These are phyloP conservation scores for Gypsophila paniculata DNA, from an alignment of 179 eudicot species.

Conservation along the genomic window DNA sequence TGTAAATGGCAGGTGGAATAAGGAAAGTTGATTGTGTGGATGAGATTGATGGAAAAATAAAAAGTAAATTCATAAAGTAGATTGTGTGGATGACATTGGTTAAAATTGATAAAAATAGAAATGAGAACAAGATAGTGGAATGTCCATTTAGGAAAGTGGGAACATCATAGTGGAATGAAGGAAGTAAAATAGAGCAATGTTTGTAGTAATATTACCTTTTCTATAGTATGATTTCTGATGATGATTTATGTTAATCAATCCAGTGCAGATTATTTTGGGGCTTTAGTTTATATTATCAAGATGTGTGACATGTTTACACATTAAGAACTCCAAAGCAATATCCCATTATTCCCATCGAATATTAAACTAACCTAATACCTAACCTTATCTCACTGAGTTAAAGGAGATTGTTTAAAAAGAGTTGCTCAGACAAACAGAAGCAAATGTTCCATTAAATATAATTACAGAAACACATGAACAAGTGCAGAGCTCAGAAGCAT, in stretches of 20 bases:
- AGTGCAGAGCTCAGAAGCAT: constrained; percentile 18
- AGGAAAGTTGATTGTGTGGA: too few species aligned
- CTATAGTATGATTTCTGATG: not conserved
- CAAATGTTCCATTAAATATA: not conserved
- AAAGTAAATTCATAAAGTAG: too few species aligned
- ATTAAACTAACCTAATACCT: constrained; percentile 12
- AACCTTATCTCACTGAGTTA: constrained; percentile 16
- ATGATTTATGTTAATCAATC: not conserved
- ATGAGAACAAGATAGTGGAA: too few species aligned
- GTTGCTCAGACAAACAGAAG: not conserved
- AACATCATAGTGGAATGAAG: too few species aligned
- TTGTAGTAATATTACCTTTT: not conserved
- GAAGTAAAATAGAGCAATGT: too few species aligned
- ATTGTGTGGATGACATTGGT: too few species aligned
- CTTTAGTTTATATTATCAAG: not conserved
- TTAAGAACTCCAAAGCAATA: constrained; percentile 11
- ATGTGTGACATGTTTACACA: constrained; percentile 8
- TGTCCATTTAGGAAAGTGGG: too few species aligned
- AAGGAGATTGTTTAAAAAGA: constrained; percentile 2
- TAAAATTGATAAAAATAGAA: too few species aligned
- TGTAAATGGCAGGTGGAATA: too few species aligned
- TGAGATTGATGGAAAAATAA: too few species aligned
- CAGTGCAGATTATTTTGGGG: not conserved
- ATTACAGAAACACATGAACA: constrained; percentile 20
- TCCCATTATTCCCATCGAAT: constrained; percentile 1